Evolutionary conservation across 306 rosid genomes (phyloP), one percentile per base, ranked within the genome.

Genomic region (Rosa chinensis): DNA sequence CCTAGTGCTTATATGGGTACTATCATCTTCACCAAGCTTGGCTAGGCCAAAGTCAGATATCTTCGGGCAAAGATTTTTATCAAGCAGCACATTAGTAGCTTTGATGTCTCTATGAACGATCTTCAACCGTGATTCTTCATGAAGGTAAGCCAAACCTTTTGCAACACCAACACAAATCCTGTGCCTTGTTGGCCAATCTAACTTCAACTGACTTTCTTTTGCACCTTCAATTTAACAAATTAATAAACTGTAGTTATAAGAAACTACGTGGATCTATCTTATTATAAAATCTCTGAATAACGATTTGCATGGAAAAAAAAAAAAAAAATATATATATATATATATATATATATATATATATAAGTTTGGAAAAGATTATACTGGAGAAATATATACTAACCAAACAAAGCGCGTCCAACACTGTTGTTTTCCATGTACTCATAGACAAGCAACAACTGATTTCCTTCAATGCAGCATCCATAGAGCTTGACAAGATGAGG

Each of bases 101-200:
- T 32, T 32, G 37, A 32, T 32, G 37, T 32, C 37, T 32, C 37
- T 32, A 32, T 32, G 37, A 32, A 93, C 90, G 17, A 93, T 89
- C 88, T 89, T 93, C 35, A 93, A 35, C 78, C 89, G 86, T 5
- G 97, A 93, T 44, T 93, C 97, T 74, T 88, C 97, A 75, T 93
- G 96, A 37, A 93, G 97, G 81, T 79, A 89, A 69, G 94, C 87
- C 77, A 93, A 82, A 35, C 95, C 97, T 76, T 67, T 93, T 10
- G 90, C 95, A 64, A 91, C 83, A 58, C 97, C 92, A 42, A 89
- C 4, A 13, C 93, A 93, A 18, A 93, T 93, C 67, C 35, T 86
- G n/a, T 74, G 82, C 81, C 97, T 90, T 56, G 90, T 89, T 5
- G 83, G 40, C 98, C 93, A 93, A 85, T 89, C 86, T 75, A 93